phyloP scores from a whole-genome alignment of 2,329 filamentous ascomycete species.

The Diaporthe eres region DNA sequence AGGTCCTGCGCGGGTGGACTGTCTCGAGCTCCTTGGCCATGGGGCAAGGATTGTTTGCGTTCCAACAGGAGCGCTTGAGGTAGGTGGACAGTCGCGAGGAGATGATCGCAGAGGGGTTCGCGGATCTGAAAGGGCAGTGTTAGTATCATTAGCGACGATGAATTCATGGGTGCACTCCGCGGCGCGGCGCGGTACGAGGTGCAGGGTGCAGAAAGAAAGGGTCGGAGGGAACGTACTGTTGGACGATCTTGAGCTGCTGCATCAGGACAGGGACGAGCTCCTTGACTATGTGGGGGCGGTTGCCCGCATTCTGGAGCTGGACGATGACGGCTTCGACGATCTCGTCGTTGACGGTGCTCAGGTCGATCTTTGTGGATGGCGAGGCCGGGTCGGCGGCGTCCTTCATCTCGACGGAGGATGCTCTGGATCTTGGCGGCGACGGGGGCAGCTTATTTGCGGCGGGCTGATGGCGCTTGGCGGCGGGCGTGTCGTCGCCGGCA shows the following conservation, averaged over 20 bases:
- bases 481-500: conserved; percentile 57
- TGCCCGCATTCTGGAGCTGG: conserved; percentile 90
- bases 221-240: conserved; percentile 78
- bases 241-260: conserved; percentile 83
- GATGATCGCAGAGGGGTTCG: conserved; percentile 95
- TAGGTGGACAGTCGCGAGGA: conserved; percentile 92
- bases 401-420: conserved; percentile 56
- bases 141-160: conserved; percentile 46
- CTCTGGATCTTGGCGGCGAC: conserved; percentile 70
- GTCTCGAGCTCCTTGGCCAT: conserved; percentile 93
- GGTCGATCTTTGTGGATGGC: conserved; percentile 73
- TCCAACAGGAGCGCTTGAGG: conserved; percentile 88
- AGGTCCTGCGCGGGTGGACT: conserved; percentile 93
- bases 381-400: conserved; percentile 51
- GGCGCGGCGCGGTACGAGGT: conserved; percentile 39
- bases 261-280: conserved; percentile 88
- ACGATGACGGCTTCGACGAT: conserved; percentile 93
- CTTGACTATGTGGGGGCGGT: conserved; percentile 94
- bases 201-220: conserved; percentile 14
- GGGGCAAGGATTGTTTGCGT: conserved; percentile 83
- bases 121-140: conserved; percentile 75
- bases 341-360: conserved; percentile 91
- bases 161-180: conserved; percentile 2
- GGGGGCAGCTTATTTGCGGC: conserved; percentile 84
- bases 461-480: conserved; percentile 52